These are phyloP conservation scores for Mitosporidium daphniae DNA, from an alignment of 371 early-diverging fungal genomes.

Conservation along the genomic window DNA sequence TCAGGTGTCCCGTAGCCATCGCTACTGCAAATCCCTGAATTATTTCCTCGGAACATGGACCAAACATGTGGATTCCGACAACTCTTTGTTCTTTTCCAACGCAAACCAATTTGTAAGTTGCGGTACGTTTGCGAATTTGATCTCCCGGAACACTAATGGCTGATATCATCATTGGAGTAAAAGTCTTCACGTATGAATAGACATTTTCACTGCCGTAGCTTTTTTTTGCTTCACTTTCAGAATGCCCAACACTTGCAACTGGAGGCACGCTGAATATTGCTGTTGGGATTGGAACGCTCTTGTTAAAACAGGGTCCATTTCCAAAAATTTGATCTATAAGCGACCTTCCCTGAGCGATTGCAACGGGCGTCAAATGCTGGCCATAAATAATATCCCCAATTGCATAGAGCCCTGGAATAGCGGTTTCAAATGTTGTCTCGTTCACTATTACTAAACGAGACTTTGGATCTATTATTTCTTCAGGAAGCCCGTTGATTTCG, in stretches of 20 bases:
- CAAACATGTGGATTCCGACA: constrained; percentile 73
- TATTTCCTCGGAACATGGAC: constrained; percentile 61
- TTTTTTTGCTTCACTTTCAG: constrained; percentile 33
- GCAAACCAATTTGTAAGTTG: constrained; percentile 48
- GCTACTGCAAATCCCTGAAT: constrained; percentile 46
- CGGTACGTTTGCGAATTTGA: constrained; percentile 34
- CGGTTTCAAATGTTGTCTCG: constrained; percentile 29
- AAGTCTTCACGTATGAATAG: constrained; percentile 39
- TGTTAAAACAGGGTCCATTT: too few species aligned
- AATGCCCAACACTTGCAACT: constrained; percentile 32
- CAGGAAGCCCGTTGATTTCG: constrained; percentile 12
- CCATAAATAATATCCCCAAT: constrained; percentile 73
- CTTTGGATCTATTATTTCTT: constrained; percentile 6
- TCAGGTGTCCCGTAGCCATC: constrained; percentile 5
- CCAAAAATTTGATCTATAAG: constrained; percentile 68
- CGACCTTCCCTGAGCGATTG: constrained; percentile 67
- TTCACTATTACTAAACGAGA: constrained; percentile 3
- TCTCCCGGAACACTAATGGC: constrained; percentile 49
- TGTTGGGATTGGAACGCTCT: constrained; percentile 18
- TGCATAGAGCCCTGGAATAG: constrained; percentile 23
- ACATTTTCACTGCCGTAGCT: constrained; percentile 32
- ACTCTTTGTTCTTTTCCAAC: constrained; percentile 51
- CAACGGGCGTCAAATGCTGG: constrained; percentile 53
- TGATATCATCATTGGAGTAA: constrained; percentile 66
- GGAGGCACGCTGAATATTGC: constrained; percentile 65